These are phyloP conservation scores for Lentinula boryana DNA, from an alignment of 768 basidiomycete genomes.

Conservation along the genomic window DNA sequence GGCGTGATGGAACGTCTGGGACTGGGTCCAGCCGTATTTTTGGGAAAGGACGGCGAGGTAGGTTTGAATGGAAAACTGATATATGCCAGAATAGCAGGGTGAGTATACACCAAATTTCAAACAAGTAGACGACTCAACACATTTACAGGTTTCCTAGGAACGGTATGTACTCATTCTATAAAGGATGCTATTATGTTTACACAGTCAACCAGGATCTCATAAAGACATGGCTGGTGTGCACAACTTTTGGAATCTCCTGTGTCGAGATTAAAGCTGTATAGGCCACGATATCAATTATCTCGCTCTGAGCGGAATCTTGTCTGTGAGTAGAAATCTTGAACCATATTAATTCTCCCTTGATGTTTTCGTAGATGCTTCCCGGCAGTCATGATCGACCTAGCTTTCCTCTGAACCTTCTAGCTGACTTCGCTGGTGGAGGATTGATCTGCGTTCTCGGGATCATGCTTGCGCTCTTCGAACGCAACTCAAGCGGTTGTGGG, in stretches of 20 bases:
- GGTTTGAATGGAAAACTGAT: constrained; percentile 61
- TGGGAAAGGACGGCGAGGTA: constrained; percentile 33
- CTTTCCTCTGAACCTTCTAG: constrained; percentile 72
- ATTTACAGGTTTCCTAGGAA: not conserved
- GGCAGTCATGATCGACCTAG: constrained; percentile 55
- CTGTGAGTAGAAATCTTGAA: constrained; percentile 33
- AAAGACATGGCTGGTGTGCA: constrained; percentile 72
- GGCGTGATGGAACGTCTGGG: constrained; percentile 77
- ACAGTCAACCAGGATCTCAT: constrained; percentile 47
- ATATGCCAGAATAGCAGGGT: constrained; percentile 74
- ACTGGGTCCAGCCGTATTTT: constrained; percentile 69
- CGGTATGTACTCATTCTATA: not conserved
- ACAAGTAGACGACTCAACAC: not conserved
- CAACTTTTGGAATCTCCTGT: not conserved
- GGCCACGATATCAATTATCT: constrained; percentile 87
- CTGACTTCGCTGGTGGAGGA: constrained; percentile 70
- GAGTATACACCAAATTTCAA: constrained; percentile 12
- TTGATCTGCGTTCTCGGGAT: constrained; percentile 43
- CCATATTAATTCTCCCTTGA: not conserved
- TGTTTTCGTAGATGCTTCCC: constrained; percentile 53
- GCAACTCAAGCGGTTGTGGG: constrained; percentile 42
- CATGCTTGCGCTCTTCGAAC: constrained; percentile 43
- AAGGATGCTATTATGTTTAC: not conserved
- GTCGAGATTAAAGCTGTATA: constrained; percentile 13
- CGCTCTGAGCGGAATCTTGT: constrained; percentile 69